These are phyloP conservation scores for Pseudocercospora macadamiae DNA, from an alignment of 2,329 filamentous ascomycete genomes.

Conservation along the genomic window DNA sequence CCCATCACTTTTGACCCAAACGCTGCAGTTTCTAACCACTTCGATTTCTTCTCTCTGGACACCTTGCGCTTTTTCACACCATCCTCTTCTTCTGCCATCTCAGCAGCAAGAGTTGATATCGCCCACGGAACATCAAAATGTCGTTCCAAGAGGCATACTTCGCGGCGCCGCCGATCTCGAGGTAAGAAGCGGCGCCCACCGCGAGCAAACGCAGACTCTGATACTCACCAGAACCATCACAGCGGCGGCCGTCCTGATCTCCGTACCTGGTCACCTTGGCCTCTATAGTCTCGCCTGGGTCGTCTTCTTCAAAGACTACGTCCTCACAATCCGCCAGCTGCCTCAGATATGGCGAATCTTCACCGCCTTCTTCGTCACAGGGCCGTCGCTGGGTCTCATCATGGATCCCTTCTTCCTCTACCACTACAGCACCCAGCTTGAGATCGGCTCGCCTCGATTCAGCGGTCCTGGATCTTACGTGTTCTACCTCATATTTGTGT, in stretches of 20 bases:
- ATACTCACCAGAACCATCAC: conserved; percentile 68
- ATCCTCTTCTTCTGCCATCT: conserved; percentile 3
- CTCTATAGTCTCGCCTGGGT: conserved; percentile 58
- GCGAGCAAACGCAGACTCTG: conserved; percentile 40
- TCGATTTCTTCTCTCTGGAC: conserved; percentile 4
- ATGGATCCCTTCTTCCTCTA: conserved; percentile 80
- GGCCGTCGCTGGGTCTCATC: conserved; percentile 60
- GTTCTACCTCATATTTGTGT: conserved; percentile 77
- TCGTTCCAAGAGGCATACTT: conserved; percentile 44
- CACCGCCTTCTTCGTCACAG: conserved; percentile 63
- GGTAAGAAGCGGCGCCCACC: conserved; percentile 51
- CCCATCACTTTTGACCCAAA: background rate
- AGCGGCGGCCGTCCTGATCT: conserved; percentile 64
- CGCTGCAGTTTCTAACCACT: background rate
- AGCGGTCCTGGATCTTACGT: conserved; percentile 75
- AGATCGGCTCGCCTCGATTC: conserved; percentile 73
- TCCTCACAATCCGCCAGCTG: conserved; percentile 56
- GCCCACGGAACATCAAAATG: conserved; percentile 15
- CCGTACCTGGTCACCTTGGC: conserved; percentile 62
- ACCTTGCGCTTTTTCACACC: background rate
- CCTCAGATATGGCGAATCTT: conserved; percentile 64
- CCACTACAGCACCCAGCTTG: conserved; percentile 74
- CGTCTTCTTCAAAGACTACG: conserved; percentile 54
- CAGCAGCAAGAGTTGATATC: background rate
- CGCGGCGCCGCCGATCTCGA: conserved; percentile 66